Base-by-base conservation (phyloP, 2,329 filamentous ascomycete genomes). In the Paraphaeosphaeria minitans region DNA sequence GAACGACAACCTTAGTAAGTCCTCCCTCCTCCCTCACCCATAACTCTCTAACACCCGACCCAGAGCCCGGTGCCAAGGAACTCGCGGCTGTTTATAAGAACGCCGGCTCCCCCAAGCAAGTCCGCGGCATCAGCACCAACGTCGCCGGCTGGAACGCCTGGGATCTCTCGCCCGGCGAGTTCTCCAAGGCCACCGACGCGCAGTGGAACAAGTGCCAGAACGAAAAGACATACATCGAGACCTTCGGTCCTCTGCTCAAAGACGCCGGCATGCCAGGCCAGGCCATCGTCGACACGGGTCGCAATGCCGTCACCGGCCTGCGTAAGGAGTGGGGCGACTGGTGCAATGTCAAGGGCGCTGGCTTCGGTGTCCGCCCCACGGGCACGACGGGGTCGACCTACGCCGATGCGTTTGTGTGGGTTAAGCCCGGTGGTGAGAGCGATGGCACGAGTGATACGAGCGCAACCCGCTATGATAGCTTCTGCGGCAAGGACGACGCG, bases 351-450 rank as follows among this genome's bases (percentile, higher is more conserved):
- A 84, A 81, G 58, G 85, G 84, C 45, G 85, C 86, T 53, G 87
- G 87, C 13, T 89, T 89, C 65, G 88, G 88, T 64, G 77, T 78
- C 16, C 83, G 86, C 12, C 87, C 87, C 1, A 84, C 84, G 0
- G 78, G 83, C 27, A 79, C 83, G 71, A 90, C 88, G 4, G 86
- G 85, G 16, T 80, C 85, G 59, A 70, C 77, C 1, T 77, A 87
- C 24, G 80, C 83, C 22, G 88, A 91, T 73, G 84, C 87, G 31
- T 88, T 90, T 63, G 87, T 90, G 59, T 90, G 88, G 88, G 79
- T 89, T 67, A 90, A 90, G 82, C 88, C 88, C 5, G 88, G 88
- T 66, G 82, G 82, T 55, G 82, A 84, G 72, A 79, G 77, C 21
- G 82, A 84, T 63, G 82, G 82, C 58, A 84, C 82, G 0, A 74